phyloP scores from a whole-genome alignment of 2,329 filamentous ascomycete genomes.

The Hypoxylon sp. region DNA sequence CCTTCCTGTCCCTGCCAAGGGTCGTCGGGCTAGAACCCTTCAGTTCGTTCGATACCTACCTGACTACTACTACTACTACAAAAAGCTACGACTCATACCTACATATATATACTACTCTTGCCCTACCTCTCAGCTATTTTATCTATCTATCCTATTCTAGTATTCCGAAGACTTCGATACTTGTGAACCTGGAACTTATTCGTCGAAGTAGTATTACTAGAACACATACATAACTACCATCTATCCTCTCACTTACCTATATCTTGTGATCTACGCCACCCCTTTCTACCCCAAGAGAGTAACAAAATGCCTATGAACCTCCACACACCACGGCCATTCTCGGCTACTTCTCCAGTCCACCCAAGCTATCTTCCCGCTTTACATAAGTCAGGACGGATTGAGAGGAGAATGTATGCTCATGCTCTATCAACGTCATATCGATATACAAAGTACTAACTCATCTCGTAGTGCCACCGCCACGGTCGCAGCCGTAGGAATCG shows the following conservation, averaged over 20 bases:
- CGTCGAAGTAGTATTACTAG: neutral
- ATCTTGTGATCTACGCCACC: neutral
- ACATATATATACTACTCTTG: neutral
- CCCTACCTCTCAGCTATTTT: slow-evolving; percentile 2
- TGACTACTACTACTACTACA: slow-evolving; percentile 7
- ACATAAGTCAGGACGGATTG: slow-evolving; percentile 52
- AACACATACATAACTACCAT: slow-evolving; percentile 1
- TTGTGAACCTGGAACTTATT: neutral
- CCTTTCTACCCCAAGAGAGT: neutral
- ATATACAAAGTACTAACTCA: slow-evolving; percentile 40
- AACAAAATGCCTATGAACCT: slow-evolving; percentile 40
- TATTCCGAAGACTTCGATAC: slow-evolving; percentile 18
- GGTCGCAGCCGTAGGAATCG: slow-evolving; percentile 54
- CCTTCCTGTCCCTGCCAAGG: slow-evolving; percentile 30
- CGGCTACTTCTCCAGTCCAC: slow-evolving; percentile 56
- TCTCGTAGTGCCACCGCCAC: slow-evolving; percentile 52
- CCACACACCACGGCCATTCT: slow-evolving; percentile 51
- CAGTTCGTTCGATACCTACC: slow-evolving; percentile 11
- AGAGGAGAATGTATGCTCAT: slow-evolving; percentile 54
- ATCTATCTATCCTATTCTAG: neutral
- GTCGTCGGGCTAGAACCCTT: slow-evolving; percentile 12
- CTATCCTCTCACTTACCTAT: neutral
- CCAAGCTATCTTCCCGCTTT: slow-evolving; percentile 55
- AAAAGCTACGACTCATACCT: neutral
- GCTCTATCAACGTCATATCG: neutral